Evolutionary conservation across 768 basidiomycete species (phyloP).

Genomic region (Scleroderma citrinum): DNA sequence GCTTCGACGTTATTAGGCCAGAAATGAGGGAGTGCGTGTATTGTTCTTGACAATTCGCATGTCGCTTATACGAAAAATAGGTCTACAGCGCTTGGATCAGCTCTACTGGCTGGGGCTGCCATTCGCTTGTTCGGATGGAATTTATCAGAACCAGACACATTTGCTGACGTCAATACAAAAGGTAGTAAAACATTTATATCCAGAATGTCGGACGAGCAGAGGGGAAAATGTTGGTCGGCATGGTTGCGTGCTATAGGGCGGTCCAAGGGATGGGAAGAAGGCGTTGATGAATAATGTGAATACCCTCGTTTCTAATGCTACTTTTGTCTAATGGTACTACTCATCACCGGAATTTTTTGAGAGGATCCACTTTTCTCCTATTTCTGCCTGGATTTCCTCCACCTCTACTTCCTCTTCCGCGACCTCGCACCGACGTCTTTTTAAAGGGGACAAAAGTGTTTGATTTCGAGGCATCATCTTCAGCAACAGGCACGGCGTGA

Average conservation of each 20-base stretch:
- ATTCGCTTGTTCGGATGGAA: slow-evolving; percentile 91
- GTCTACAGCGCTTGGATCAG: slow-evolving; percentile 93
- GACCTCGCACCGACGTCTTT: slow-evolving; percentile 42
- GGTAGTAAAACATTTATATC: slow-evolving; percentile 72
- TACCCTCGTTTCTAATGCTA: neutral
- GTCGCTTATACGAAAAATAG: slow-evolving; percentile 30
- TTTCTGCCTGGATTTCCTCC: slow-evolving; percentile 35
- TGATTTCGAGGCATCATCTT: slow-evolving; percentile 23
- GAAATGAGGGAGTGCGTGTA: slow-evolving; percentile 89
- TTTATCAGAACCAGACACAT: slow-evolving; percentile 72
- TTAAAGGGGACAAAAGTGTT: slow-evolving; percentile 70
- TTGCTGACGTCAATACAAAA: slow-evolving; percentile 81
- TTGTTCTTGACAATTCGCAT: neutral
- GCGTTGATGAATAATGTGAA: slow-evolving; percentile 22
- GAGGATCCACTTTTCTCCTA: slow-evolving; percentile 74
- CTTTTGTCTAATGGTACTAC: neutral
- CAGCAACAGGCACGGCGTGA: slow-evolving; percentile 47
- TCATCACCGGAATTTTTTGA: slow-evolving; percentile 61
- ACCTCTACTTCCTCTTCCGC: slow-evolving; percentile 46
- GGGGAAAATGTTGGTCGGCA: slow-evolving; percentile 62
- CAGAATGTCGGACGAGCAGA: slow-evolving; percentile 40
- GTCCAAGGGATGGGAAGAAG: slow-evolving; percentile 76
- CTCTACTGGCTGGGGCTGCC: slow-evolving; percentile 87
- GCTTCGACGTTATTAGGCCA: slow-evolving; percentile 86
- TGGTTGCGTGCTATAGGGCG: slow-evolving; percentile 91